A percentile compares a stretch with the other conserved stretches of the same genome.
These are phyloP conservation scores for Teratosphaeria nubilosa DNA, from an alignment of 2,329 filamentous ascomycete genomes.

Conservation along the genomic window DNA sequence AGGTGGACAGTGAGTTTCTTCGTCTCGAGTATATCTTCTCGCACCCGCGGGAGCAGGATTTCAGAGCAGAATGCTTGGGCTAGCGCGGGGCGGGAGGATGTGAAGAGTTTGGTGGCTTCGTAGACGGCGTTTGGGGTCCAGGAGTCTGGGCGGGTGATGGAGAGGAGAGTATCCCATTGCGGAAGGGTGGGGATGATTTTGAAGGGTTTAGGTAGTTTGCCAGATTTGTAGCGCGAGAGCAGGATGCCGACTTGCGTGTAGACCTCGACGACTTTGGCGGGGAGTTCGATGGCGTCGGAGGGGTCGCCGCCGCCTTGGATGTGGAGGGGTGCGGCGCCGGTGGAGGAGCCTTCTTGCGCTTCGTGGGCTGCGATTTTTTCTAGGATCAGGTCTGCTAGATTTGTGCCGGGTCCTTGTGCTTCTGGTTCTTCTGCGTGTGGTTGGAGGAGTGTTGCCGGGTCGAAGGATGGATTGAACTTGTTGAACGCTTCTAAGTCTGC, in stretches of 20 bases:
- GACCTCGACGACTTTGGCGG: slow-evolving; percentile 85
- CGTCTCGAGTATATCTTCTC: slow-evolving; percentile 85
- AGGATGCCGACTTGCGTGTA: slow-evolving; percentile 88
- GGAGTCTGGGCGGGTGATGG: slow-evolving; percentile 68
- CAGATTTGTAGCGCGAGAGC: slow-evolving; percentile 85
- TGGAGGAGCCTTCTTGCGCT: slow-evolving; percentile 47
- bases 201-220: slow-evolving; percentile 94
- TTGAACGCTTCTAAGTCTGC: slow-evolving; percentile 84
- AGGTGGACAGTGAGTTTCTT: slow-evolving; percentile 94
- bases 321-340: slow-evolving; percentile 49
- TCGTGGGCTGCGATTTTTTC: slow-evolving; percentile 91
- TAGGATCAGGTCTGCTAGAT: slow-evolving; percentile 85
- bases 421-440: slow-evolving; percentile 41
- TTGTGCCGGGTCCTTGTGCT: slow-evolving; percentile 44
- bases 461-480: slow-evolving; percentile 70
- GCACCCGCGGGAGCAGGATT: slow-evolving; percentile 79
- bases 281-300: slow-evolving; percentile 77
- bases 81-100: slow-evolving; percentile 68
- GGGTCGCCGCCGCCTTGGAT: slow-evolving; percentile 41
- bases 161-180: slow-evolving; percentile 80
- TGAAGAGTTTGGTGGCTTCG: slow-evolving; percentile 85
- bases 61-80: slow-evolving; percentile 80
- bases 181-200: slow-evolving; percentile 90
- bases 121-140: slow-evolving; percentile 76
- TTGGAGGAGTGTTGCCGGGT: slow-evolving; percentile 59